A percentile compares a stretch with the other conserved stretches of the same genome.
Conservation (phyloP, 164 flowering plant genomes). For the Nymphaea colorata region DNA sequence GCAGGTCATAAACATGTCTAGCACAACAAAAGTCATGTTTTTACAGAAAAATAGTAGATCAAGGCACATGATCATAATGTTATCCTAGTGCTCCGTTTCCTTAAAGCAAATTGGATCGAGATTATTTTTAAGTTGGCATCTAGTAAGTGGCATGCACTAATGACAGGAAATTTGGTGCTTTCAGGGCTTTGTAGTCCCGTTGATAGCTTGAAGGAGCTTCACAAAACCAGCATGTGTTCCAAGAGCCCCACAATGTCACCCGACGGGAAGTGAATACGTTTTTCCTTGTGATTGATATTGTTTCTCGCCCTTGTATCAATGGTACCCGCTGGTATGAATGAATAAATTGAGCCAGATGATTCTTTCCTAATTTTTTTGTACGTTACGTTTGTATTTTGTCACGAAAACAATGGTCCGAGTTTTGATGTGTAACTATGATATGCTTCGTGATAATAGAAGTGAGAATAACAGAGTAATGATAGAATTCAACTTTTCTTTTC, state of each 20-base stretch:
- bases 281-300: background rate
- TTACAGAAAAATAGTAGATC: too few species aligned
- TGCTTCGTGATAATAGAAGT: background rate
- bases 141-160: background rate
- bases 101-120: background rate
- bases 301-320: background rate
- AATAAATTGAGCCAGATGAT: background rate
- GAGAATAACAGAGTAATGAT: too few species aligned
- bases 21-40: too few species aligned
- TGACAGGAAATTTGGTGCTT: background rate
- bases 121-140: background rate
- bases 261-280: background rate
- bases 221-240: background rate
- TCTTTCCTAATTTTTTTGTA: background rate
- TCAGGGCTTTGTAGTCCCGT: background rate
- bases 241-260: background rate
- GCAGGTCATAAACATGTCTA: too few species aligned
- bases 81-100: background rate
- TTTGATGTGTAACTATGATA: background rate
- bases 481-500: too few species aligned
- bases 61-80: too few species aligned
- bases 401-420: too few species aligned
- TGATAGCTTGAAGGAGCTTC: background rate
- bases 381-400: background rate
- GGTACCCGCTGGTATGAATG: background rate